phyloP scores from a whole-genome alignment of 2,329 filamentous ascomycete genomes.

The Microdochium paspali region DNA sequence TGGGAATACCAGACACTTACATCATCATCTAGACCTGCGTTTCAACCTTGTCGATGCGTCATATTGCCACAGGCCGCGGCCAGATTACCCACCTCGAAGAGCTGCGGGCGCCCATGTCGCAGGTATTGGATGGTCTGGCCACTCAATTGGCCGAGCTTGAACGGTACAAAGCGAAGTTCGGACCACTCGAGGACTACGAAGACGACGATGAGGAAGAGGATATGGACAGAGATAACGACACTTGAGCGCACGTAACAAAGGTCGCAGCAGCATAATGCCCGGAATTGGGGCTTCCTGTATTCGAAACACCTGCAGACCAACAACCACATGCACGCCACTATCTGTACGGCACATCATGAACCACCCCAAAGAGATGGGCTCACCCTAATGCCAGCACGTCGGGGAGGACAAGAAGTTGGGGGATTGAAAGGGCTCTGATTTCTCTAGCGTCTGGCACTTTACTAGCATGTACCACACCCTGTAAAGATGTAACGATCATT shows the following conservation, averaged over 20 bases:
- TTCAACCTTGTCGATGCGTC: slow-evolving; percentile 68
- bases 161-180: slow-evolving; percentile 46
- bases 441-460: too few species aligned
- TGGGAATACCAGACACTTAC: slow-evolving; percentile 1
- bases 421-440: too few species aligned
- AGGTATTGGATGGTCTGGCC: slow-evolving; percentile 55
- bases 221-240: too few species aligned
- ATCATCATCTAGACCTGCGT: slow-evolving; percentile 57
- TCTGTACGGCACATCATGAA: too few species aligned
- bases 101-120: slow-evolving; percentile 68
- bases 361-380: too few species aligned
- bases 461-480: too few species aligned
- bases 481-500: too few species aligned
- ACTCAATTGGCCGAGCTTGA: slow-evolving; percentile 55
- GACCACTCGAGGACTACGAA: slow-evolving; percentile 26
- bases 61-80: slow-evolving; percentile 64
- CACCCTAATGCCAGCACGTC: too few species aligned
- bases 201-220: slow-evolving; percentile 2
- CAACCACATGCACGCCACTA: neutral
- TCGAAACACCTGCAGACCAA: too few species aligned
- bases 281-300: neutral
- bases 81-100: slow-evolving; percentile 55
- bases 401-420: too few species aligned
- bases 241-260: neutral
- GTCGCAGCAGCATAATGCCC: neutral